These are phyloP conservation scores for Magnusiomyces suaveolens DNA, from an alignment of 1,139 yeast species.

Conservation along the genomic window DNA sequence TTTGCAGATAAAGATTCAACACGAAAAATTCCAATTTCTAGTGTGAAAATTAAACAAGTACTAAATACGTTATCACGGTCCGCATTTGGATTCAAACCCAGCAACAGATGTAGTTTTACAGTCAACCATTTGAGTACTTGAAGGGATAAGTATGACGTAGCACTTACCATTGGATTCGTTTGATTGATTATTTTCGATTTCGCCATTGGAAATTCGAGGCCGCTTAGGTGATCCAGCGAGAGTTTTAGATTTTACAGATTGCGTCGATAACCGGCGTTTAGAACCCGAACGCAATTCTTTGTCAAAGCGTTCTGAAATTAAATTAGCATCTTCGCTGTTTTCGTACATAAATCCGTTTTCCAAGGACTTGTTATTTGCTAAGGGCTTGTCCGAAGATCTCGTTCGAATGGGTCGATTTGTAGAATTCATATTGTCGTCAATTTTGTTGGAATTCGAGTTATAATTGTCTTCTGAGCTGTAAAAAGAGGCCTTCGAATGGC, in stretches of 20 bases:
- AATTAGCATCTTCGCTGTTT: conserved; percentile 13
- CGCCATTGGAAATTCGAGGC: conserved; percentile 4
- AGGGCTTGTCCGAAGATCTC: neutral
- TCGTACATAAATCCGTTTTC: too few relatives aligned
- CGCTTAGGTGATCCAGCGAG: neutral
- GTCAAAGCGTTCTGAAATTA: neutral
- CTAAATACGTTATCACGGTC: neutral
- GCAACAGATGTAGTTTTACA: neutral
- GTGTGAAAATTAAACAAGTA: conserved; percentile 1
- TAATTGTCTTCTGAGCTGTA: too few relatives aligned
- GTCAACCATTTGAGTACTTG: conserved; percentile 13
- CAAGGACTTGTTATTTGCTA: conserved; percentile 11
- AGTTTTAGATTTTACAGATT: neutral
- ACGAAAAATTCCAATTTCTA: neutral
- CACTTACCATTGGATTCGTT: too few relatives aligned
- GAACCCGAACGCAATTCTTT: neutral
- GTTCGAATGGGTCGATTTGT: neutral
- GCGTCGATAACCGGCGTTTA: neutral
- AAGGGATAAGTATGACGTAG: too few relatives aligned
- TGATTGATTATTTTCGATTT: conserved; percentile 20
- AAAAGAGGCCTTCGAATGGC: too few relatives aligned
- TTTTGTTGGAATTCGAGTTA: too few relatives aligned
- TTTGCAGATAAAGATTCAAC: neutral
- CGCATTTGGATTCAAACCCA: neutral
- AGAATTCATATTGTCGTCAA: conserved; percentile 10